Conservation (phyloP, 106 monocot genomes). For the Amphibolis antarctica region DNA sequence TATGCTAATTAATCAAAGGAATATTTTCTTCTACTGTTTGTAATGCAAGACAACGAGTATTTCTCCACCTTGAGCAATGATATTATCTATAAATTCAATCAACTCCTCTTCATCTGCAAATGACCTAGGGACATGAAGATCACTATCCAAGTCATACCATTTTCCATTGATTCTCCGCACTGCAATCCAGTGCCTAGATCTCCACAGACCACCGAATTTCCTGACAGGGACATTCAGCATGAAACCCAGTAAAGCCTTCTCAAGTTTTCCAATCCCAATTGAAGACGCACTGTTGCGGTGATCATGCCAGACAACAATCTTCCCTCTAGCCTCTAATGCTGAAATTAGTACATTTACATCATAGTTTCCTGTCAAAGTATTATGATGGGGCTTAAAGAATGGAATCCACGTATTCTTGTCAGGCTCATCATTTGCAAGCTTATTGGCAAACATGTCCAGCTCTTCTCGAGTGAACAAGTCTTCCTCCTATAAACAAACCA, state of each 20-base stretch:
- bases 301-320: conserved; percentile 80
- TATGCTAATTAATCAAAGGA: too few species aligned
- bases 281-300: conserved; percentile 49
- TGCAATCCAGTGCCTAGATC: conserved; percentile 71
- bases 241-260: conserved; percentile 46
- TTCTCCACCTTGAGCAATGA: conserved; percentile 49
- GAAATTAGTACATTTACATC: conserved; percentile 89
- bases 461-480: conserved; percentile 61
- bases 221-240: conserved; percentile 56
- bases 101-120: conserved; percentile 36
- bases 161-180: conserved; percentile 38
- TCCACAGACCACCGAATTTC: conserved; percentile 63
- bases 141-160: conserved; percentile 94
- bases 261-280: conserved; percentile 23
- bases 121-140: conserved; percentile 37
- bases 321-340: conserved; percentile 45
- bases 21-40: conserved; percentile 22
- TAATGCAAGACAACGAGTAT: conserved; percentile 36
- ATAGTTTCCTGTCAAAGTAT: conserved; percentile 76
- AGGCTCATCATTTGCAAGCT: conserved; percentile 47
- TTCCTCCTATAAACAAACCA: conserved; percentile 27
- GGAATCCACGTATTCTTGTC: conserved; percentile 46
- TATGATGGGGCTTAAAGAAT: conserved; percentile 76
- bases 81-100: conserved; percentile 30
- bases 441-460: conserved; percentile 59